Conservation (phyloP, 805 yeast species). For the Hanseniaspora meyeri region DNA sequence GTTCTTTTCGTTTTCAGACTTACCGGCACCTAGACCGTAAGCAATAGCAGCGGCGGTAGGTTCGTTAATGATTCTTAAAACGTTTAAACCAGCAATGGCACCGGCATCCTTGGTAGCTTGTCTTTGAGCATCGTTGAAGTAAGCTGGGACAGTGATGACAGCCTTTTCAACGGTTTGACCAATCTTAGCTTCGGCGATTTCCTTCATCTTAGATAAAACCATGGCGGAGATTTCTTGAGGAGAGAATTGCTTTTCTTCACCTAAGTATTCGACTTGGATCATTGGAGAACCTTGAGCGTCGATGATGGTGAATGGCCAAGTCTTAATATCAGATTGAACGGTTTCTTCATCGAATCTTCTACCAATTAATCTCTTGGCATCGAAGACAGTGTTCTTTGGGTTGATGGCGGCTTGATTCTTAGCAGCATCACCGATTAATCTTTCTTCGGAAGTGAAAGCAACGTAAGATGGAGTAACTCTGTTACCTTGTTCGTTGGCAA, state of each 20-base stretch:
- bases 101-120: conserved; percentile 77
- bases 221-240: conserved; percentile 67
- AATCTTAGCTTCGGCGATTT: conserved; percentile 65
- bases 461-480: conserved; percentile 74
- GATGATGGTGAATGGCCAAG: conserved; percentile 71
- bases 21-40: conserved; percentile 92
- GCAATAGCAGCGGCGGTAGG: conserved; percentile 98
- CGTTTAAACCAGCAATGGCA: conserved; percentile 68
- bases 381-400: conserved; percentile 67
- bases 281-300: conserved; percentile 56
- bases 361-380: conserved; percentile 74
- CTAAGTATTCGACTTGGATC: conserved; percentile 58
- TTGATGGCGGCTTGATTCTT: conserved; percentile 73
- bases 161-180: conserved; percentile 63
- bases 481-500: conserved; percentile 79
- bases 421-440: conserved; percentile 75
- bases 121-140: conserved; percentile 69
- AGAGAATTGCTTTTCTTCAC: conserved; percentile 55
- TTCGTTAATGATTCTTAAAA: conserved; percentile 64
- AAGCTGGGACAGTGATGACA: conserved; percentile 69
- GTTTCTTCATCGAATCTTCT: conserved; percentile 62
- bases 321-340: conserved; percentile 81
- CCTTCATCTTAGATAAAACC: conserved; percentile 74
- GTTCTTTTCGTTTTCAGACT: conserved; percentile 68
- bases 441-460: conserved; percentile 65